Conservation (phyloP, 2,329 filamentous ascomycete species). For the Aspergillus awamori region DNA sequence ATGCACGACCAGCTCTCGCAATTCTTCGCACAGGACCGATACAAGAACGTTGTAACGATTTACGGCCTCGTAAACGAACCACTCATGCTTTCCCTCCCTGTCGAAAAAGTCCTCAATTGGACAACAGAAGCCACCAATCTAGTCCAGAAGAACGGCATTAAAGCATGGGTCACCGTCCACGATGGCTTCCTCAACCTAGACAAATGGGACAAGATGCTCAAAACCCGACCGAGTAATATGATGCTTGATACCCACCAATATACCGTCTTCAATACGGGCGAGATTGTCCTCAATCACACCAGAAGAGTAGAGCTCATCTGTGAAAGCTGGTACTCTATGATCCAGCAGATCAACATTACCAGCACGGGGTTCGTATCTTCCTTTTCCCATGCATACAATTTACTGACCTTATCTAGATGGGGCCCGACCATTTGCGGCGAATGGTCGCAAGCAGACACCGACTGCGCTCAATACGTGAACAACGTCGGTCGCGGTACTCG, state of each 20-base stretch:
- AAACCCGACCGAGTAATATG: slow-evolving; percentile 66
- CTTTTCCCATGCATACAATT: background rate
- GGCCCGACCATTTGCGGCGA: slow-evolving; percentile 94
- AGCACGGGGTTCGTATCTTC: slow-evolving; percentile 60
- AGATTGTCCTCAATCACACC: slow-evolving; percentile 79
- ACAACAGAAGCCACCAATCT: slow-evolving; percentile 71
- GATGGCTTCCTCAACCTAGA: slow-evolving; percentile 91
- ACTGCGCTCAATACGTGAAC: slow-evolving; percentile 85
- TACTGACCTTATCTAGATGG: slow-evolving; percentile 54
- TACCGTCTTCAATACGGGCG: slow-evolving; percentile 91
- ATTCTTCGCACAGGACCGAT: slow-evolving; percentile 92
- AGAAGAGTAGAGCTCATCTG: slow-evolving; percentile 88
- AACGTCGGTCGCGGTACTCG: slow-evolving; percentile 86
- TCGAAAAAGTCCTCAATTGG: slow-evolving; percentile 73
- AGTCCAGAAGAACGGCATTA: slow-evolving; percentile 75
- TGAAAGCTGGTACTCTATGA: slow-evolving; percentile 80
- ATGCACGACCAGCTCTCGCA: slow-evolving; percentile 82
- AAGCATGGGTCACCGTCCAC: slow-evolving; percentile 76
- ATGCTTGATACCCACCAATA: slow-evolving; percentile 98
- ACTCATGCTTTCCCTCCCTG: slow-evolving; percentile 73
- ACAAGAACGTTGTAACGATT: slow-evolving; percentile 87
- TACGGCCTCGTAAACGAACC: slow-evolving; percentile 97
- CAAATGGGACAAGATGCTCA: slow-evolving; percentile 86
- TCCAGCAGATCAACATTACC: slow-evolving; percentile 70
- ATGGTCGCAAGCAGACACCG: slow-evolving; percentile 96